phyloP scores from a whole-genome alignment of 352 stramenopile species.

The Globisporangium middletonii region DNA sequence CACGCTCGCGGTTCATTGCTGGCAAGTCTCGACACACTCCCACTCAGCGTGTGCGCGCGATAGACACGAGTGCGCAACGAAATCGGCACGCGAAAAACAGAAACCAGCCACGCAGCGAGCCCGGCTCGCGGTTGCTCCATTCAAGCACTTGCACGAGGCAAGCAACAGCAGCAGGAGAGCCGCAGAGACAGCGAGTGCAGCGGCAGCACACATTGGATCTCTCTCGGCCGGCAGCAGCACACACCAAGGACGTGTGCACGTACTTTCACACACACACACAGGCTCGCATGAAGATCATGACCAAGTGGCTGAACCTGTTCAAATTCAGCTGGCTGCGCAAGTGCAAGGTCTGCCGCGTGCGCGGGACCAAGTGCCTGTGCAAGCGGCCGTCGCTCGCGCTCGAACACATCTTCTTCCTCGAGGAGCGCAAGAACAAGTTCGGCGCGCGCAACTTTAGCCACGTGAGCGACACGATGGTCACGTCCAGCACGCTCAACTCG shows the following conservation, averaged over 20 bases:
- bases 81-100: neutral
- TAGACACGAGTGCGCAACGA: neutral
- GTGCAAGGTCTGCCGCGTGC: conserved; percentile 56
- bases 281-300: conserved; percentile 44
- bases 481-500: conserved; percentile 17
- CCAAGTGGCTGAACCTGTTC: conserved; percentile 50
- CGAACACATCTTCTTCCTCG: conserved; percentile 77
- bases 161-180: neutral
- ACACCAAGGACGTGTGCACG: too few species aligned
- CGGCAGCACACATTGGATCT: neutral
- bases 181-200: too few species aligned
- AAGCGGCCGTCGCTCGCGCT: conserved; percentile 61
- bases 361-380: conserved; percentile 64
- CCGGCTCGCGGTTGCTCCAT: neutral
- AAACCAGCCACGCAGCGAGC: neutral
- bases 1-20: too few species aligned
- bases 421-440: conserved; percentile 79
- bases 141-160: neutral
- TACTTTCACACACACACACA: neutral
- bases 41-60: neutral
- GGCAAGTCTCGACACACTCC: neutral
- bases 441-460: conserved; percentile 74
- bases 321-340: conserved; percentile 63
- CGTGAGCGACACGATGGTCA: conserved; percentile 62
- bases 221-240: too few species aligned